Conservation (phyloP, 371 early-diverging fungal genomes). For the Syncephalastrum contaminatum region DNA sequence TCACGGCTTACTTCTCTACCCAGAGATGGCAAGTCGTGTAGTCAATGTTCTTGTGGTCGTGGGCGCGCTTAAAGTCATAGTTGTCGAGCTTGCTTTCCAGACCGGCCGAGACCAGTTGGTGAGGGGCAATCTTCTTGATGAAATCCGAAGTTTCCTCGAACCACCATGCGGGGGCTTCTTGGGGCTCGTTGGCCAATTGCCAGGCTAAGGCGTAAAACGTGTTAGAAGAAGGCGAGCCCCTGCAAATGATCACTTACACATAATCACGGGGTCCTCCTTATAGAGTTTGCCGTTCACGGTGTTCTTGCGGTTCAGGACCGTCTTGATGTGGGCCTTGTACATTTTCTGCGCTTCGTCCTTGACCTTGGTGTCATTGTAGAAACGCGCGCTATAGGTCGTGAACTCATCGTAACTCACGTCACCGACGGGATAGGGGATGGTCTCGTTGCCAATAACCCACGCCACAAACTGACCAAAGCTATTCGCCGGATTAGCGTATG, state of each 20-base stretch:
- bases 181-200: conserved; percentile 50
- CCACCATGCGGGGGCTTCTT: conserved; percentile 44
- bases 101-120: conserved; percentile 56
- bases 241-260: conserved; percentile 24
- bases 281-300: conserved; percentile 38
- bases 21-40: conserved; percentile 57
- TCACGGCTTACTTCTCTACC: conserved; percentile 50
- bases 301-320: conserved; percentile 31
- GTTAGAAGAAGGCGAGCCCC: background rate
- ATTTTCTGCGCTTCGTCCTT: conserved; percentile 19
- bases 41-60: conserved; percentile 40
- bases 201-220: conserved; percentile 23
- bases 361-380: conserved; percentile 38
- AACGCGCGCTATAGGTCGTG: conserved; percentile 26
- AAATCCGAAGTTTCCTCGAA: conserved; percentile 39
- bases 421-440: conserved; percentile 47
- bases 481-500: background rate
- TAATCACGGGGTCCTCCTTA: conserved; percentile 38
- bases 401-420: conserved; percentile 21
- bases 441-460: conserved; percentile 41
- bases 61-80: conserved; percentile 49
- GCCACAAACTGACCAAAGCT: conserved; percentile 57
- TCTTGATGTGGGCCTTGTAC: conserved; percentile 36
- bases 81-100: conserved; percentile 51
- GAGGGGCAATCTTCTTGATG: conserved; percentile 46